Percentiles rank a stretch among this genome's conserved stretches.
Evolutionary conservation across 257 asterid genomes (phyloP).

Genomic region (Vinca minor): DNA sequence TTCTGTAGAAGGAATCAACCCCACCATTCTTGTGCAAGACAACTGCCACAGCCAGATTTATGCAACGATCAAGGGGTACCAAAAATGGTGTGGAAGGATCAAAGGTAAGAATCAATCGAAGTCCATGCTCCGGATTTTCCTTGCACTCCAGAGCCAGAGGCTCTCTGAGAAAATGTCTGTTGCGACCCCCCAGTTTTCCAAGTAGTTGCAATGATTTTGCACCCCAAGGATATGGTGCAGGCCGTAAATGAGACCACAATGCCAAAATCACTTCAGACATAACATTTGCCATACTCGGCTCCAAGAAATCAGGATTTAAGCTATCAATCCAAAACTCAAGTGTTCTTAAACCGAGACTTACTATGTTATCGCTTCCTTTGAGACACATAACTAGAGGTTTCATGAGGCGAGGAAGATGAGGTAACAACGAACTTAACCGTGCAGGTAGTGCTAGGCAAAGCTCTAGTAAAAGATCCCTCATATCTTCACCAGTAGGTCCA

Average conservation of each 20-base stretch:
- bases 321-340: conserved; percentile 99
- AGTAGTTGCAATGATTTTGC: conserved; percentile 89
- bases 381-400: conserved; percentile 98
- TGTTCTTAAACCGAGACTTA: conserved; percentile 88
- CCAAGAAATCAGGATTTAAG: conserved; percentile 96
- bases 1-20: conserved; percentile 74
- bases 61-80: conserved; percentile 97
- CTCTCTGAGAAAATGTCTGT: conserved; percentile 94
- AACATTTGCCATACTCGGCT: conserved; percentile 99
- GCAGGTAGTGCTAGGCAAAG: conserved; percentile 89
- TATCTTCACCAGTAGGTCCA: conserved; percentile 93
- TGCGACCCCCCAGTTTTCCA: conserved; percentile 97
- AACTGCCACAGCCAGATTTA: conserved; percentile 92
- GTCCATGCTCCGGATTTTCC: conserved; percentile 99
- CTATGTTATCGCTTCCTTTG: conserved; percentile 85
- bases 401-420: conserved; percentile 95
- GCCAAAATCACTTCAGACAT: conserved; percentile 99
- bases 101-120: conserved; percentile 88
- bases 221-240: conserved; percentile 97
- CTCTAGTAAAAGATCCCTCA: conserved; percentile 77
- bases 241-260: conserved; percentile 94
- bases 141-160: conserved; percentile 98
- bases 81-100: conserved; percentile 95
- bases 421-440: conserved; percentile 84
- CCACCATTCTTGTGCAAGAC: conserved; percentile 69